Evolutionary conservation across 2,329 filamentous ascomycete genomes (phyloP), one percentile per base, ranked within the genome.

Genomic region (Aschersonia sp.): DNA sequence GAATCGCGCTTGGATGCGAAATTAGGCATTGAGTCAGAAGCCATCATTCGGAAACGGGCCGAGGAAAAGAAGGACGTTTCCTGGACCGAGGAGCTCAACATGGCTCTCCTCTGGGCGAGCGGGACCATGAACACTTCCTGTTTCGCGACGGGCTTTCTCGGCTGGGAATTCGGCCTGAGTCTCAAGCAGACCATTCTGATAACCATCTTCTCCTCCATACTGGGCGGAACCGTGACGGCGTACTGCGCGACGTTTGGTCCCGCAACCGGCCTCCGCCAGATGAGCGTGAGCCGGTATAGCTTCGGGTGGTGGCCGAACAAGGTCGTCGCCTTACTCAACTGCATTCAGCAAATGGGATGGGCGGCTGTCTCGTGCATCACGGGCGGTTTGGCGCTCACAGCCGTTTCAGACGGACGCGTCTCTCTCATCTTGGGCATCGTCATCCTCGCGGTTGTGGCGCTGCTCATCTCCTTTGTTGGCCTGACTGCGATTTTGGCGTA

Each of bases 31-130:
- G 72, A 75, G 57, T 64, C 69, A 2, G 59, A 71, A 45, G 69
- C 67, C 42, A 65, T 73, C 43, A 58, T 59, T 8, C 66, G 72
- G 48, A 69, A 71, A 51, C 62, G 62, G 5, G 65, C 70, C 35
- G 66, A 71, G 55, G 64, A 71, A 41, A 61, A 59, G 42, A 47
- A 51, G 29, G 44, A 46, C 31, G 56, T 58, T 8, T 50, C 56
- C 9, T 66, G 61, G 61, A 60, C 58, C 22, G 67, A 68, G 54
- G 66, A 67, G 50, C 56, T 68, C 47, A 63, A 64, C 48, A 76
- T 75, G 72, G 71, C 69, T 9, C 56, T 73, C 49, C 61, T 76
- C 48, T 76, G 72, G 72, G 70, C 72, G 22, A 68, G 64, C 43
- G 67, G 65, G 8, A 73, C 69, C 1, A 68, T 74, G 65, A 74